Conservation (phyloP, 2,329 filamentous ascomycete species). For the Phoma sp. region DNA sequence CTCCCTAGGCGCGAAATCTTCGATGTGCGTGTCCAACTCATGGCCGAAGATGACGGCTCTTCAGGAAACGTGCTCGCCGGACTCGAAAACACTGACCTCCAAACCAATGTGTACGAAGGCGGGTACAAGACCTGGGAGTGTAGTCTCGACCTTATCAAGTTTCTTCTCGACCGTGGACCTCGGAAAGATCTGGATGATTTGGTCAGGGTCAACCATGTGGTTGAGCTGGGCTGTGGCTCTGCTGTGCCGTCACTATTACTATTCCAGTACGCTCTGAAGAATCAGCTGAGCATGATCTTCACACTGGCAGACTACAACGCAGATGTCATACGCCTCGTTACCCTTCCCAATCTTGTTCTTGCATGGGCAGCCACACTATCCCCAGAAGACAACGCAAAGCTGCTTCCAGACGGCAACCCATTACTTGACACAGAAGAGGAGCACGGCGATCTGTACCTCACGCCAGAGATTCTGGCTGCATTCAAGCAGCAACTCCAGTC, state of each 20-base stretch:
- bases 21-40: conserved; percentile 81
- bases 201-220: conserved; percentile 56
- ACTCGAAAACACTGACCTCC: conserved; percentile 70
- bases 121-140: conserved; percentile 93
- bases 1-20: conserved; percentile 80
- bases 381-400: conserved; percentile 19
- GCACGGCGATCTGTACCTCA: conserved; percentile 69
- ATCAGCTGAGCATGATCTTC: conserved; percentile 63
- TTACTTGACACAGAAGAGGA: conserved; percentile 18
- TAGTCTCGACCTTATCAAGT: conserved; percentile 78
- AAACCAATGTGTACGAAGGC: conserved; percentile 83
- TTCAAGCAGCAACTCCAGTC: conserved; percentile 65
- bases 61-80: conserved; percentile 39
- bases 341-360: conserved; percentile 78
- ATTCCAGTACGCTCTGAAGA: conserved; percentile 67
- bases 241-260: conserved; percentile 76
- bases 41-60: conserved; percentile 67
- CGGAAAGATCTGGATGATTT: conserved; percentile 59
- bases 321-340: conserved; percentile 78
- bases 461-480: conserved; percentile 62
- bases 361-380: conserved; percentile 60
- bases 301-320: conserved; percentile 82
- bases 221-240: conserved; percentile 78
- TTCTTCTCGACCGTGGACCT: conserved; percentile 59
- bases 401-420: conserved; percentile 33